Evolutionary conservation across 441 rosid species (phyloP).

Genomic region (Pelargonium fulgidum): DNA sequence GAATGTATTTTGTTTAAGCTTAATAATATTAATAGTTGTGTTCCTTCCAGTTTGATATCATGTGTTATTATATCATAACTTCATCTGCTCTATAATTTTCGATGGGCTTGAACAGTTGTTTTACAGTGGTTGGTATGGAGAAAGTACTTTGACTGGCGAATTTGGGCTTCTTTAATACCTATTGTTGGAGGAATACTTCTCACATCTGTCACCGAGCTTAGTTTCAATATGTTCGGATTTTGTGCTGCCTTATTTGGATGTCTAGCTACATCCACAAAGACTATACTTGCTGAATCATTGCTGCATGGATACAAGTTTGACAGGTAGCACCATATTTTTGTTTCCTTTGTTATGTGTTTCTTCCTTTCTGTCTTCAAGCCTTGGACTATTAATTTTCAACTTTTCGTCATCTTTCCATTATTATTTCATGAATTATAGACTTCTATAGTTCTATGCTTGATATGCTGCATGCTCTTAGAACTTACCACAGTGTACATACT

Average conservation of each 20-base stretch:
- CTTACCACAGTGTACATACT: no score
- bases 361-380: background rate
- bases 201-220: slow-evolving; percentile 88
- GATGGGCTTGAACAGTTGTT: slow-evolving; percentile 51
- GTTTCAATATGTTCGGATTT: slow-evolving; percentile 93
- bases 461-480: no score
- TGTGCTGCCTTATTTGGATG: slow-evolving; percentile 97
- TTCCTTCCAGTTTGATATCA: slow-evolving; percentile 9
- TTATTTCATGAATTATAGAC: background rate
- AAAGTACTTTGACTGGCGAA: slow-evolving; percentile 92
- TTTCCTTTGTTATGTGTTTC: slow-evolving; percentile 1
- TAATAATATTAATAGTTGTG: background rate
- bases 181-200: slow-evolving; percentile 96
- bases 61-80: slow-evolving; percentile 9
- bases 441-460: no score
- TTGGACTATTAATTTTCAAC: background rate
- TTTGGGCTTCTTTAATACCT: slow-evolving; percentile 91
- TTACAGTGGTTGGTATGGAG: slow-evolving; percentile 97
- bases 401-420: background rate
- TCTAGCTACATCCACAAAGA: slow-evolving; percentile 96
- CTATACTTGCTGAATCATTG: slow-evolving; percentile 96
- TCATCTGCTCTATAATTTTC: slow-evolving; percentile 13
- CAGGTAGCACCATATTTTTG: slow-evolving; percentile 43
- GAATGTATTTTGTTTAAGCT: slow-evolving; percentile 13
- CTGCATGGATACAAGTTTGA: slow-evolving; percentile 97